These are phyloP conservation scores for Pichia sorboxylosa DNA, from an alignment of 1,139 yeast species.

Conservation along the genomic window DNA sequence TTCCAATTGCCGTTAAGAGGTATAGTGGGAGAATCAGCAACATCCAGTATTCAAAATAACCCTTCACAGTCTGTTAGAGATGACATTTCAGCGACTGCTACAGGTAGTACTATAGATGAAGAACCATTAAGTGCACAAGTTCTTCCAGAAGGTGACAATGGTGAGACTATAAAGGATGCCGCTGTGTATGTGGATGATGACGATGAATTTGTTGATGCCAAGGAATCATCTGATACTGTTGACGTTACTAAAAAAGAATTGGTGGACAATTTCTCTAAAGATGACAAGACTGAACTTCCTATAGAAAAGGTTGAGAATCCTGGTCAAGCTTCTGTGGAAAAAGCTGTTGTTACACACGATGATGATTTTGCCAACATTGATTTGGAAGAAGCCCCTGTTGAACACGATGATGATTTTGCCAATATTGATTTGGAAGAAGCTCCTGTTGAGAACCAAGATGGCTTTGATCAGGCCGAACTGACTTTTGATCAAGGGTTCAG, in stretches of 20 bases:
- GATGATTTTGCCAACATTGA: background rate
- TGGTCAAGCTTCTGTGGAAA: constrained; percentile 28
- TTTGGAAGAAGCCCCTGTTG: background rate
- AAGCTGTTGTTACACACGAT: constrained; percentile 1
- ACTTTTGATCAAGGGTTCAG: too few relatives aligned
- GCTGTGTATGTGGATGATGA: too few relatives aligned
- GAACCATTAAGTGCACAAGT: constrained; percentile 20
- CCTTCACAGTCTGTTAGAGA: constrained; percentile 84
- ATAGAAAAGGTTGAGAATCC: too few relatives aligned
- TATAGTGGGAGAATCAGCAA: constrained; percentile 67
- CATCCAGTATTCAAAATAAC: constrained; percentile 86
- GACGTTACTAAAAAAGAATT: too few relatives aligned
- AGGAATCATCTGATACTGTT: constrained; percentile 42
- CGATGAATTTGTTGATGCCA: too few relatives aligned
- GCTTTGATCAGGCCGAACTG: too few relatives aligned
- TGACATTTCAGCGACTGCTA: constrained; percentile 43
- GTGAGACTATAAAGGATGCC: constrained; percentile 10
- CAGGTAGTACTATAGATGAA: constrained; percentile 23
- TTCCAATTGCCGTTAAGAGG: constrained; percentile 31
- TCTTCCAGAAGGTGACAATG: constrained; percentile 17
- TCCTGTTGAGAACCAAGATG: too few relatives aligned
- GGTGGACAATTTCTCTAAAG: too few relatives aligned
- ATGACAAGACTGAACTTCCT: too few relatives aligned
- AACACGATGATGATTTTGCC: background rate
- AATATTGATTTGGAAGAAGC: too few relatives aligned